Evolutionary conservation across 805 yeast species (phyloP), one percentile per base, ranked within the genome.

Genomic region (Cyberlindnera lachancei): DNA sequence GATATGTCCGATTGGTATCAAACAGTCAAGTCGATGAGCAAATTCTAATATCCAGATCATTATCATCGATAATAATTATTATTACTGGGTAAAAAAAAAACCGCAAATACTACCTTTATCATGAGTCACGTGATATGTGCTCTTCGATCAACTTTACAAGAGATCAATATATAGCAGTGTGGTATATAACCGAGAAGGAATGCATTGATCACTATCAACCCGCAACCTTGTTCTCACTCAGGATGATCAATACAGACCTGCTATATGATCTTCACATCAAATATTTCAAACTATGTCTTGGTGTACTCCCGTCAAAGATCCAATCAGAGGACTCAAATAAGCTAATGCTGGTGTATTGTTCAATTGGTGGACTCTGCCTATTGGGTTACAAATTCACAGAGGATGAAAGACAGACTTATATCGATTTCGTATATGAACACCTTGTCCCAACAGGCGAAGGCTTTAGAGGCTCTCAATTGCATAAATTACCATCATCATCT

Each of bases 281-380:
- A 31, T 79, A 64, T 67, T 57, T 73, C 58, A 44, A 61, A 36
- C 53, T 78, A 39, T 70, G 79, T 40, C 56, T 79, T 23, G 52
- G 52, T 3, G 45, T 77, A 12, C 61, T 80, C 5, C 88, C 90
- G 0, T 44, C 67, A 2, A 56, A 63, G 13, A 66, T 63, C 15
- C 79, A 82, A 43, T 46, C 68, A 0, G 78, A 79, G 37, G 95
- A 83, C 46, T 68, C 84, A 6, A 80, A 79, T 45, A 73, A 70
- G 40, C 48, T 85, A 29, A 74, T 90, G 5, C 54, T 87, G n/a
- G 61, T 78, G 3, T 83, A 77, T 52, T 85, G 85, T 50, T 67
- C 83, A 26, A 48, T 86, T 1, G 64, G 71, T 20, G 88, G 87
- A 0, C 59, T 44, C 36, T 42, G 45, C 22, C 55, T 41, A 9